Evolutionary conservation across 306 rosid species (phyloP), one percentile per base, ranked within the genome.

Genomic region (Ormosia semicastrata): DNA sequence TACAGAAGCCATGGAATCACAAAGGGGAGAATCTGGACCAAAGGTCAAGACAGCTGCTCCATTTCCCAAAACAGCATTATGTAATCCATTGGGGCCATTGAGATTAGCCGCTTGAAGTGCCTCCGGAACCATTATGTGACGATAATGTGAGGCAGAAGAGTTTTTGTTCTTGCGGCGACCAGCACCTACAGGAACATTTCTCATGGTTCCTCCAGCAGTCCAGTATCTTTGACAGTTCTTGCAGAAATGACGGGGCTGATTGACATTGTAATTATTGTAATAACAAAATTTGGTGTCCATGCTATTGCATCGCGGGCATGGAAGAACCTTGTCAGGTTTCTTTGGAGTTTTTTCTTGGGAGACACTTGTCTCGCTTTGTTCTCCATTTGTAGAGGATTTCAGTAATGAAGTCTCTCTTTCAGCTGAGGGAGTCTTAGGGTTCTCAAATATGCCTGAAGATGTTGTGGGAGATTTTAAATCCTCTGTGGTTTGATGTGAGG

Each of bases 171-270:
- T 95, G 17, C 99, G 90, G 9, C 98, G 98, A 52, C 99, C 99
- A 24, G 99, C 97, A 0, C 98, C 99, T 6, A 92, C 94, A 0
- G 97, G 98, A 29, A 95, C 96, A 59, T 93, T 93, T 79, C 99
- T 89, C 93, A 91, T 95, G 34, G 94, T 93, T 47, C 99, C 99
- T 60, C 99, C 99, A 2, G 95, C 97, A 3, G 99, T 95, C 99
- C 99, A 95, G 65, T 95, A 95, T 84, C 99, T 87, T 79, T 93
- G 99, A 73, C 99, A 95, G 84, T 89, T 92, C 87, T 93, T 95
- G 84, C 99, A 95, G 83, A 95, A 95, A 81, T 95, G 94, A 14
- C 99, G 99, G 4, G 99, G 99, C 85, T 95, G 99, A 59, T 88
- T 93, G 73, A 93, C 96, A n/a, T 93, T 95, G 91, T 95, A 95